These are phyloP conservation scores for Schwanniomyces vanrijiae DNA, from an alignment of 805 yeast genomes.

Conservation along the genomic window DNA sequence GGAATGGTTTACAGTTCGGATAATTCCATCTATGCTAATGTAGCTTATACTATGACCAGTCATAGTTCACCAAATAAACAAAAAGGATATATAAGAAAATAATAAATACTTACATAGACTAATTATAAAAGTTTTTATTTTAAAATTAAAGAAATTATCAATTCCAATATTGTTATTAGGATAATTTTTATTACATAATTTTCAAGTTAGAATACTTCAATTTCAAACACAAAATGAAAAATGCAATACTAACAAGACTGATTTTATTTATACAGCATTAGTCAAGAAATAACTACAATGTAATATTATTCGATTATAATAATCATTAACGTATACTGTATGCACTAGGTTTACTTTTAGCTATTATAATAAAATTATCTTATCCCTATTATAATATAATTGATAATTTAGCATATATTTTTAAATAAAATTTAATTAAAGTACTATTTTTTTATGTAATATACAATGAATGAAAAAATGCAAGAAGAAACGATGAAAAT, in stretches of 20 bases:
- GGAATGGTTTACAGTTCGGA: constrained; percentile 48
- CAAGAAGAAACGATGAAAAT: neutral
- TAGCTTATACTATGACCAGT: constrained; percentile 54
- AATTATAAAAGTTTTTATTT: neutral
- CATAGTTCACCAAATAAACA: constrained; percentile 19
- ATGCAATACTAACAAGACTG: too few relatives aligned
- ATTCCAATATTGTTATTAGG: too few relatives aligned
- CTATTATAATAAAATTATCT: neutral
- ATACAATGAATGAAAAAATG: neutral
- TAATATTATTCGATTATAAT: too few relatives aligned
- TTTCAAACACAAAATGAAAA: too few relatives aligned
- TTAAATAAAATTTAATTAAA: neutral
- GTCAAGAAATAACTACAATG: too few relatives aligned
- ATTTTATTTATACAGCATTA: too few relatives aligned
- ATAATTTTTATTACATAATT: too few relatives aligned
- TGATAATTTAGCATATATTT: neutral
- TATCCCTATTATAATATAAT: neutral
- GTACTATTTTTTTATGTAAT: neutral
- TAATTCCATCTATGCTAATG: constrained; percentile 46
- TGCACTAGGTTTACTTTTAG: neutral
- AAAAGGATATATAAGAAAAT: constrained; percentile 33
- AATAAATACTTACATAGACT: constrained; percentile 2
- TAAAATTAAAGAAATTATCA: neutral
- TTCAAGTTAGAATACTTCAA: too few relatives aligned
- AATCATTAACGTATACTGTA: too few relatives aligned